These are phyloP conservation scores for Entonaema liquescens DNA, from an alignment of 495 filamentous ascomycete genomes.

Conservation along the genomic window DNA sequence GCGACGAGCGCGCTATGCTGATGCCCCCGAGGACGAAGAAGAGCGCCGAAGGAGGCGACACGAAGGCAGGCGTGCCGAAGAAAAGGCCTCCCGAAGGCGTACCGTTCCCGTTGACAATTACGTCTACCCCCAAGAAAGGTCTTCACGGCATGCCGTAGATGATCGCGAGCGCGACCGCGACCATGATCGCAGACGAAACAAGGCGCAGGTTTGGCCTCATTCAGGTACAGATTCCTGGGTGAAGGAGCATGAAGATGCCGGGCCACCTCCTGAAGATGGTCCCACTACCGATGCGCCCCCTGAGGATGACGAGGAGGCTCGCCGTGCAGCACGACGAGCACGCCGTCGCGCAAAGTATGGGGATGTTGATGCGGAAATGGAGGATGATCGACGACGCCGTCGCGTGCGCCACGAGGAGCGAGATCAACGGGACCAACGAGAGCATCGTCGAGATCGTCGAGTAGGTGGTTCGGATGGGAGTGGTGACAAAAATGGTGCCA, in stretches of 20 bases:
- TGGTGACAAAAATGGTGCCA: constrained; percentile 51
- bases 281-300: constrained; percentile 41
- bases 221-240: constrained; percentile 67
- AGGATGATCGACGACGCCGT: constrained; percentile 57
- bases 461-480: constrained; percentile 55
- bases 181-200: constrained; percentile 44
- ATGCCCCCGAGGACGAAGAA: constrained; percentile 55
- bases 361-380: constrained; percentile 49
- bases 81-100: constrained; percentile 48
- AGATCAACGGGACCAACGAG: constrained; percentile 42
- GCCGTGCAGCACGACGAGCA: constrained; percentile 54
- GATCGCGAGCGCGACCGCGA: constrained; percentile 9
- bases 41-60: constrained; percentile 59
- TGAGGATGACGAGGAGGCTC: constrained; percentile 56
- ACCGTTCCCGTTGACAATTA: constrained; percentile 53
- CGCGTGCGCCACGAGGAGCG: constrained; percentile 57
- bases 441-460: constrained; percentile 45
- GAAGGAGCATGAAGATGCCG: constrained; percentile 66
- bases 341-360: constrained; percentile 56
- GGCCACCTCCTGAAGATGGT: constrained; percentile 57
- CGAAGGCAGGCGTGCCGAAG: constrained; percentile 56
- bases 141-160: constrained; percentile 46
- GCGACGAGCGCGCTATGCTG: constrained; percentile 41
- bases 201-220: constrained; percentile 58
- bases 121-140: constrained; percentile 55